phyloP scores from a whole-genome alignment of 2,329 filamentous ascomycete species.

The Aureobasidium vineae region DNA sequence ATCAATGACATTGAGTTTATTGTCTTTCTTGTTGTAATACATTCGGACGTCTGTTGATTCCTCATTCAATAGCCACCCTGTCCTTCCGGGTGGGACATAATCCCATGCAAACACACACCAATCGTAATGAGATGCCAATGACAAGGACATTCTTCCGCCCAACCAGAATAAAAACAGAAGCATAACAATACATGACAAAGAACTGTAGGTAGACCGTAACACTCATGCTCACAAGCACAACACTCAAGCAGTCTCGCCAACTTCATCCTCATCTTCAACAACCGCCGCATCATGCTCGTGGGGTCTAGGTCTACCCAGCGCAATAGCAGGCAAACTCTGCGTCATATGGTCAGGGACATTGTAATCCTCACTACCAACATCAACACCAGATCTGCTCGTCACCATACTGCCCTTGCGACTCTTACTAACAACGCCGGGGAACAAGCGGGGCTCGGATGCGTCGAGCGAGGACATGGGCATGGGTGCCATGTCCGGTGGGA shows the following conservation, averaged over 20 bases:
- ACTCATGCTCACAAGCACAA: background rate
- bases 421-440: constrained; percentile 65
- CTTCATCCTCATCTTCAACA: constrained; percentile 18
- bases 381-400: constrained; percentile 14
- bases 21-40: background rate
- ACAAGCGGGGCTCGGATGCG: constrained; percentile 62
- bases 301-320: constrained; percentile 3
- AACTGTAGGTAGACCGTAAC: background rate
- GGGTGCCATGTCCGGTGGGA: constrained; percentile 21
- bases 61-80: background rate
- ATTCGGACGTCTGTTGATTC: background rate
- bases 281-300: background rate
- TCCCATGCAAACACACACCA: background rate
- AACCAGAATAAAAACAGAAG: background rate
- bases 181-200: background rate
- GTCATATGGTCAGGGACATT: constrained; percentile 20
- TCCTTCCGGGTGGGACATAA: background rate
- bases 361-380: background rate
- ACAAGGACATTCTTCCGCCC: background rate
- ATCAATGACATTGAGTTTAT: background rate
- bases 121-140: background rate
- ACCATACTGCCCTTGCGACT: constrained; percentile 39
- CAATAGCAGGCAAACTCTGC: constrained; percentile 25
- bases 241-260: constrained; percentile 30
- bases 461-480: constrained; percentile 27